Percentiles rank a stretch among this genome's conserved stretches.
Evolutionary conservation across 78 protist species (phyloP).

Genomic region (Dictyostelium purpureum): DNA sequence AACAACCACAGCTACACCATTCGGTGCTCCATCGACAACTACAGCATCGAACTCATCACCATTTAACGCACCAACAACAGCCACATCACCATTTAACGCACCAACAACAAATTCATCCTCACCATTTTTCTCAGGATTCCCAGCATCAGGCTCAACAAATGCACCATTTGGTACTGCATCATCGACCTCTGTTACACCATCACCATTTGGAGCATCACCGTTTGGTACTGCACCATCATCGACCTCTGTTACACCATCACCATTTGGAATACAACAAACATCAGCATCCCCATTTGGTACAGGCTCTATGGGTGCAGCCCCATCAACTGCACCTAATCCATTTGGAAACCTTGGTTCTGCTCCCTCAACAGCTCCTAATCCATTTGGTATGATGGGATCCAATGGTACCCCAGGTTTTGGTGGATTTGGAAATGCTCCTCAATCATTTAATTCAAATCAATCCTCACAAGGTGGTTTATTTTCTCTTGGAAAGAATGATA

Average conservation of each 20-base stretch:
- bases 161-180: conserved; percentile 5
- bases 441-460: too few species aligned
- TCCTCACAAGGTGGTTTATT: too few species aligned
- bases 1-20: too few species aligned
- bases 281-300: not conserved
- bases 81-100: not conserved
- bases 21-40: not conserved
- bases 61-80: not conserved
- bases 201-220: not conserved
- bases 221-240: not conserved
- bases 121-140: too few species aligned
- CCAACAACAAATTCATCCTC: not conserved
- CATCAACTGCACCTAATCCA: not conserved
- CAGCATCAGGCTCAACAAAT: too few species aligned
- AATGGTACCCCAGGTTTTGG: too few species aligned
- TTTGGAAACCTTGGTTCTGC: not conserved
- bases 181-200: not conserved
- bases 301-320: too few species aligned
- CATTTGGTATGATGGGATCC: too few species aligned
- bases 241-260: not conserved
- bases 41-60: not conserved
- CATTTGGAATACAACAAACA: not conserved
- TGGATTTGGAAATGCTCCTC: too few species aligned
- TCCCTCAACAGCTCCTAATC: not conserved
- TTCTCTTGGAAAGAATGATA: too few species aligned